Evolutionary conservation across 2,329 filamentous ascomycete species (phyloP), one percentile per base, ranked within the genome.

Genomic region (Acrocalymma vagum): DNA sequence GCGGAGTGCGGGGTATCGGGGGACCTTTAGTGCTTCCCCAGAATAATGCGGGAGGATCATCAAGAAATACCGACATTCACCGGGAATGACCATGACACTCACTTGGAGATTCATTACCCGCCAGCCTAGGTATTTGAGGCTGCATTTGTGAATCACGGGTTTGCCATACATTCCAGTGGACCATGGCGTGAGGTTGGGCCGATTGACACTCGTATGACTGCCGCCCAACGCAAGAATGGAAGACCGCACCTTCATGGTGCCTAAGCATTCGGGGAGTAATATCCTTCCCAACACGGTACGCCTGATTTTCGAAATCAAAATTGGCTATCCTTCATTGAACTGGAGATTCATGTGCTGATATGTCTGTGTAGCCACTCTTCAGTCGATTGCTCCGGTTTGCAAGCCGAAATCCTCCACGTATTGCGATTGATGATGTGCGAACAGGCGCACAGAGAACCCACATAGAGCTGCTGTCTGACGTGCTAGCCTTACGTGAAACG

Each of bases 401-500:
- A 9, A 57, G 63, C 44, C 58, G 58, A 9, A 52, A 29, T 17
- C 69, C 67, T 16, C 54, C 66, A 25, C 60, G 61, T 22, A 45
- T 72, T 32, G 72, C 67, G 20, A 65, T 76, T 30, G 62, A 71
- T 15, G 71, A 76, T 58, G 62, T 62, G 27, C 68, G 68, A 17
- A 66, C 63, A 6, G 55, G 64, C 13, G 40, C 62, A 20, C 63
- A 70, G 37, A 61, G 63, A 25, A 73, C 68, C 1, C 70, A 77
- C 51, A 31, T 71, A 1, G 69, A 76, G 37, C 62, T 78, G 4
- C 61, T 78, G 10, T 69, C 67, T 13, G 73, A 78, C 51, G 70
- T 76, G 7, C 55, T 78, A 7, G 62, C 63, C 11, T 60, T 77
- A n/a, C 72, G 74, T 7, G 55, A 71, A 29, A 57, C 61, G 8